These are phyloP conservation scores for Lasiodiplodia sp. DNA, from an alignment of 2,329 filamentous ascomycete genomes.

Conservation along the genomic window DNA sequence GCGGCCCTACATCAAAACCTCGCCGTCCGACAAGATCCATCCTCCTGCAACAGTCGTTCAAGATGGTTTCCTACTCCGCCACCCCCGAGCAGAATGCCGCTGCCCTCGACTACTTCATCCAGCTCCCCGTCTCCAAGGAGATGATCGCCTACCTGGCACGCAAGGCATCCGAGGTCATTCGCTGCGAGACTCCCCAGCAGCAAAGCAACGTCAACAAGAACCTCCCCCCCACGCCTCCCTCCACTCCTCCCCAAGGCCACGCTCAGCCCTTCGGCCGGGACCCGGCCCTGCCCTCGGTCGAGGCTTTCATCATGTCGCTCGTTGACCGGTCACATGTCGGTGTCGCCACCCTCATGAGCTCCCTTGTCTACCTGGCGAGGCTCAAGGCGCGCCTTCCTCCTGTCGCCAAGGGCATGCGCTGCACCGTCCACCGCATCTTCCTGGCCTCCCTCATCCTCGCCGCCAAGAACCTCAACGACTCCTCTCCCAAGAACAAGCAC, in stretches of 20 bases:
- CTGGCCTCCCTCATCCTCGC: conserved; percentile 83
- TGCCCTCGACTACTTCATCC: conserved; percentile 82
- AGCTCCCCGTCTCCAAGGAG: conserved; percentile 73
- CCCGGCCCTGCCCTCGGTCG: conserved; percentile 73
- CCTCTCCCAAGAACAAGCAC: conserved; percentile 99
- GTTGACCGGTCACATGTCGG: conserved; percentile 95
- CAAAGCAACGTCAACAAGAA: conserved; percentile 51
- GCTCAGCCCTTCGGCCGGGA: conserved; percentile 58
- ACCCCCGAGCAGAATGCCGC: conserved; percentile 67
- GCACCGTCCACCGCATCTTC: conserved; percentile 98
- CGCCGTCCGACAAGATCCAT: conserved; percentile 1
- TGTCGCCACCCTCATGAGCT: conserved; percentile 96
- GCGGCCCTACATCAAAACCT: background rate
- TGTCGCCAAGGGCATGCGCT: conserved; percentile 93
- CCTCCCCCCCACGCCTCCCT: conserved; percentile 66
- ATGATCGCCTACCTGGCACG: conserved; percentile 81
- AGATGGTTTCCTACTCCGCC: conserved; percentile 54
- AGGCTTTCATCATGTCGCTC: conserved; percentile 90
- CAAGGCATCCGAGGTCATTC: conserved; percentile 79
- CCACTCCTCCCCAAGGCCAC: conserved; percentile 62
- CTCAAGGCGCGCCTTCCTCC: conserved; percentile 86
- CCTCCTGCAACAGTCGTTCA: conserved; percentile 29
- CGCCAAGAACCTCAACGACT: conserved; percentile 98
- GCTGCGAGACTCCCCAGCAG: conserved; percentile 66
- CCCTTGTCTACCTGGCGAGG: conserved; percentile 88